Evolutionary conservation across 371 early-diverging fungal species (phyloP), one percentile per base, ranked within the genome.

Genomic region (Rhizopus microsporus): DNA sequence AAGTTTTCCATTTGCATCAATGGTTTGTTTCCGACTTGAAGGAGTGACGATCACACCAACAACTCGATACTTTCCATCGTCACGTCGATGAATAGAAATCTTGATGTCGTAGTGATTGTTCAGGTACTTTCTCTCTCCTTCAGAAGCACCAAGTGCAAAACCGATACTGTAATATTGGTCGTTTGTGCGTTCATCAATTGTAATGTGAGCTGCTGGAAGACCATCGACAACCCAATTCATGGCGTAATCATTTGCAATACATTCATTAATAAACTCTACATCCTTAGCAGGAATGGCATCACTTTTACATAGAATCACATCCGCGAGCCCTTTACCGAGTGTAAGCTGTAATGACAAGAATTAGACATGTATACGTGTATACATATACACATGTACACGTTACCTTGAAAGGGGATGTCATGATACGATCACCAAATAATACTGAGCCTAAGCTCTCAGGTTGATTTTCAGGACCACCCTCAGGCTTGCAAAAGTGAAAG

Each of bases 371-470:
- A 13, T 40, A 29, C 13, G 23, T 33, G 16, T 33, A 52, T 16
- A 10, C 9, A 30, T 13, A 34, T 5, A 34, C 29, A 5, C 13
- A 9, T 7, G 32, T 7, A 7, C 6, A 44, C 13, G 37, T 46
- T 85, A 92, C 90, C 78, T 92, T 71, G 65, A 92, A 94, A 7
- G 84, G 81, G 4, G 96, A 94, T 42, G 80, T 86, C 60, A 85
- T 93, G 61, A 98, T 91, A 40, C 98, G 88, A 64, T 98, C 97
- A n/a, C 98, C 98, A 83, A 95, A 95, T 38, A 98, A 75, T 42
- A 96, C 91, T 56, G 87, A 85, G 17, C 98, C 98, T 53, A 98
- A 81, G 4, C 86, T 87, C 80, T 95, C 98, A 7, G 88, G 64
- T 61, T 89, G 87, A 7, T 84, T 71, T 63, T 85, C 73, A 30